Evolutionary conservation across 164 flowering plant genomes (phyloP).

Genomic region (Umbellularia californica): DNA sequence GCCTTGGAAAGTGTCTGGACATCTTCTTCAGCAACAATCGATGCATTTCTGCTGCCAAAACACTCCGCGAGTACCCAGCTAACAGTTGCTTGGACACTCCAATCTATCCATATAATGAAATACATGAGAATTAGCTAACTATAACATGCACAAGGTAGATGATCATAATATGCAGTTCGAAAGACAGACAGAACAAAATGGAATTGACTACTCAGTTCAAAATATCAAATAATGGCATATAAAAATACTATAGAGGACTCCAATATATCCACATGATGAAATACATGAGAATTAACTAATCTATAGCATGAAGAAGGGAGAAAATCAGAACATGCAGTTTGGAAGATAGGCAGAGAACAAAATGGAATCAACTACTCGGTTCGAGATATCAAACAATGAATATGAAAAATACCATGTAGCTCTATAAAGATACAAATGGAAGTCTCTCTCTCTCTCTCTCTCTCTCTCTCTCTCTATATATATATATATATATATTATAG

Average conservation of each 20-base stretch:
- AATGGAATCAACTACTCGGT: background rate
- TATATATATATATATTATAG: too few species aligned
- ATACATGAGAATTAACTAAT: conserved; percentile 8
- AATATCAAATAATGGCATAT: background rate
- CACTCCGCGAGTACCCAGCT: conserved; percentile 69
- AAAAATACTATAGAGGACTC: too few species aligned
- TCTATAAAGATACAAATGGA: too few species aligned
- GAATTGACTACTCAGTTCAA: background rate
- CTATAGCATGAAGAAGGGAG: background rate
- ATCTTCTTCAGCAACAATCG: conserved; percentile 89
- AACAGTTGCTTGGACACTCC: conserved; percentile 86
- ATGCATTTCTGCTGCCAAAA: conserved; percentile 53
- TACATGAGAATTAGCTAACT: conserved; percentile 9
- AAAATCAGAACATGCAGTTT: background rate
- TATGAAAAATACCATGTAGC: too few species aligned
- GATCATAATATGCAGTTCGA: too few species aligned
- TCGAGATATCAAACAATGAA: background rate
- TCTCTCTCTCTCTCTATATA: too few species aligned
- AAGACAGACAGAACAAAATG: background rate
- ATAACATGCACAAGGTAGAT: too few species aligned
- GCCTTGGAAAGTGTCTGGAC: conserved; percentile 45
- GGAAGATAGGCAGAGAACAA: background rate
- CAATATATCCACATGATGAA: conserved; percentile 21
- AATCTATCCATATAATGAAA: conserved; percentile 43
- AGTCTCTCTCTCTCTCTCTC: too few species aligned